These are phyloP conservation scores for Magnaporthiopsis poae DNA, from an alignment of 2,329 filamentous ascomycete species.

Conservation along the genomic window DNA sequence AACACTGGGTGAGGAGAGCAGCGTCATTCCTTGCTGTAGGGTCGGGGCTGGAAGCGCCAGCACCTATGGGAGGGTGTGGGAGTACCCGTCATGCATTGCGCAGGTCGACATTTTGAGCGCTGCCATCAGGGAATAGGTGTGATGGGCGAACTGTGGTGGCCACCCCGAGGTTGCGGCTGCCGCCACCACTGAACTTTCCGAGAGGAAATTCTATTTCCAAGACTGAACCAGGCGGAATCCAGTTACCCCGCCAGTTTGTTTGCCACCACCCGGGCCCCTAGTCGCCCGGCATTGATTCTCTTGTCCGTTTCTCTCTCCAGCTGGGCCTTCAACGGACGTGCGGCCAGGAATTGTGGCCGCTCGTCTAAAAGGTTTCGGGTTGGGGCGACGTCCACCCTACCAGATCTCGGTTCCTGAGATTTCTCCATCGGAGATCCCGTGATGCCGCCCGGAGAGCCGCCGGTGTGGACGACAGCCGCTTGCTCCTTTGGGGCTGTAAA, in stretches of 20 bases:
- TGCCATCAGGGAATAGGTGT: background rate
- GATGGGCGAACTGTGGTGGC: background rate
- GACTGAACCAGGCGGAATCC: background rate
- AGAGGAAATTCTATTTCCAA: background rate
- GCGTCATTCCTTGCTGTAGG: background rate
- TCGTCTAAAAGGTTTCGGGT: background rate
- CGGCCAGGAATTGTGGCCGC: background rate
- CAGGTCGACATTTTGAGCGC: too few species aligned
- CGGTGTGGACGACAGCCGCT: background rate
- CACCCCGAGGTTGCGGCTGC: too few species aligned
- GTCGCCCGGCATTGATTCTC: too few species aligned
- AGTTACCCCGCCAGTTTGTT: background rate
- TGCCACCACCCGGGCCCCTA: background rate
- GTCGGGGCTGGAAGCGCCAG: too few species aligned
- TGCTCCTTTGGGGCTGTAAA: background rate
- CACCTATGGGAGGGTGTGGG: background rate
- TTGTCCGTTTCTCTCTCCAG: too few species aligned
- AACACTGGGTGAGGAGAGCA: background rate
- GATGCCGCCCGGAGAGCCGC: constrained; percentile 2
- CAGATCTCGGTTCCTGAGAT: background rate
- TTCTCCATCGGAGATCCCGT: background rate
- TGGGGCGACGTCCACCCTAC: background rate
- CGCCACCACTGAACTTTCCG: too few species aligned
- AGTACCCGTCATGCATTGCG: background rate
- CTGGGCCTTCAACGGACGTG: too few species aligned